phyloP scores from a whole-genome alignment of 2,329 filamentous ascomycete species.

The Cordyceps tenuipes region DNA sequence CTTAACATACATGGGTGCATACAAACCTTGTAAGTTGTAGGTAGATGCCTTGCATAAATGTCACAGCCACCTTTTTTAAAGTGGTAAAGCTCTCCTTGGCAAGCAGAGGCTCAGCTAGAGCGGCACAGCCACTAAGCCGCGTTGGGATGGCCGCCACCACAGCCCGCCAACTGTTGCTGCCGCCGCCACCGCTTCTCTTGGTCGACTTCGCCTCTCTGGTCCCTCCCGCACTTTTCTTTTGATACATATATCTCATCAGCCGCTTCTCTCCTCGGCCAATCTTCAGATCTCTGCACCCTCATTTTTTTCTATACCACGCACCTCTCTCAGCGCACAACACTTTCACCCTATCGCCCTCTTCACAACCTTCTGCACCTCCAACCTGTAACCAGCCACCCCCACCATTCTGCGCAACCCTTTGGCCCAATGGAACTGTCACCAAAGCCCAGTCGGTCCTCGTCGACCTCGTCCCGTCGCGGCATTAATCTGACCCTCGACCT shows the following conservation, averaged over 20 bases:
- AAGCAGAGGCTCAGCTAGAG: slow-evolving; percentile 9
- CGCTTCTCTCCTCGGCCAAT: neutral
- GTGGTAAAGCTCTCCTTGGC: neutral
- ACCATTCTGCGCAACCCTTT: neutral
- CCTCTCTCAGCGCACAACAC: neutral
- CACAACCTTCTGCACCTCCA: neutral
- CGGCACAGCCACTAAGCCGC: slow-evolving; percentile 2
- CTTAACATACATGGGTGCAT: neutral
- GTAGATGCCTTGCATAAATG: neutral
- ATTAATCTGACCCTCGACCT: slow-evolving; percentile 62
- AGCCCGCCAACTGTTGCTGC: neutral
- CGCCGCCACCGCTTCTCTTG: slow-evolving; percentile 1
- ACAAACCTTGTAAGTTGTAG: too few species aligned
- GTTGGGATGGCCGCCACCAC: neutral
- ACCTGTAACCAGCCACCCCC: neutral
- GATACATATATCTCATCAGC: slow-evolving; percentile 8
- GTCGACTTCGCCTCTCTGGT: slow-evolving; percentile 10
- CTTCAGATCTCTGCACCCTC: neutral
- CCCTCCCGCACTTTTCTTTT: neutral
- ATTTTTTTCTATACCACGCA: too few species aligned
- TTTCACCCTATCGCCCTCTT: neutral
- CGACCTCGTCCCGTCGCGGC: slow-evolving; percentile 33
- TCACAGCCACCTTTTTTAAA: neutral
- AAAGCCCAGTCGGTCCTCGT: slow-evolving; percentile 35
- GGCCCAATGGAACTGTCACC: slow-evolving; percentile 28